Evolutionary conservation across 345 rosid genomes (phyloP).

Genomic region (Eucalyptus paniculata): DNA sequence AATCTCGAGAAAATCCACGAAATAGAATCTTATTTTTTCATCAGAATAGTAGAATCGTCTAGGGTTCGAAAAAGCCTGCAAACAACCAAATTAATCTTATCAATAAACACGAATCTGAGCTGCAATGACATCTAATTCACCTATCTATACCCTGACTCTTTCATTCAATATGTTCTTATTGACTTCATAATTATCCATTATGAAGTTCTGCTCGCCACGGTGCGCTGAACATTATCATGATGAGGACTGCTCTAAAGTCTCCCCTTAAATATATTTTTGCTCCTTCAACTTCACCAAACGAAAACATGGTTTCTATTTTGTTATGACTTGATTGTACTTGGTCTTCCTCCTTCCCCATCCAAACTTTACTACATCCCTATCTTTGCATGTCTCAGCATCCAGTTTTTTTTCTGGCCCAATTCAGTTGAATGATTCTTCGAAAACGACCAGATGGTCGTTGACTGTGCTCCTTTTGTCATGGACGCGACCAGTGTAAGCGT

Average conservation of each 20-base stretch:
- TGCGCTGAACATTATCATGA: background rate
- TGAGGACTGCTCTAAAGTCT: background rate
- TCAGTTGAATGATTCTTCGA: background rate
- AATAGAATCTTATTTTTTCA: background rate
- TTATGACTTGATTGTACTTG: background rate
- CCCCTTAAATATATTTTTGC: background rate
- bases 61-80: background rate
- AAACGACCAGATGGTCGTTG: background rate
- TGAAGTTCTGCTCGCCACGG: background rate
- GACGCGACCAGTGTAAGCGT: background rate
- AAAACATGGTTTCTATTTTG: background rate
- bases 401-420: background rate
- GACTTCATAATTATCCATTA: background rate
- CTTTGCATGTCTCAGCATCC: background rate
- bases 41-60: background rate
- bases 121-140: background rate
- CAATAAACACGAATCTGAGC: background rate
- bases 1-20: background rate
- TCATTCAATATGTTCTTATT: background rate
- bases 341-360: background rate
- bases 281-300: background rate
- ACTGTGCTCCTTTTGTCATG: background rate
- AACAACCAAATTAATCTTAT: background rate
- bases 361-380: background rate
- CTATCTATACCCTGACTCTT: background rate